Conservation (phyloP, 169 alveolate genomes). For the Cryptosporidium meleagridis region DNA sequence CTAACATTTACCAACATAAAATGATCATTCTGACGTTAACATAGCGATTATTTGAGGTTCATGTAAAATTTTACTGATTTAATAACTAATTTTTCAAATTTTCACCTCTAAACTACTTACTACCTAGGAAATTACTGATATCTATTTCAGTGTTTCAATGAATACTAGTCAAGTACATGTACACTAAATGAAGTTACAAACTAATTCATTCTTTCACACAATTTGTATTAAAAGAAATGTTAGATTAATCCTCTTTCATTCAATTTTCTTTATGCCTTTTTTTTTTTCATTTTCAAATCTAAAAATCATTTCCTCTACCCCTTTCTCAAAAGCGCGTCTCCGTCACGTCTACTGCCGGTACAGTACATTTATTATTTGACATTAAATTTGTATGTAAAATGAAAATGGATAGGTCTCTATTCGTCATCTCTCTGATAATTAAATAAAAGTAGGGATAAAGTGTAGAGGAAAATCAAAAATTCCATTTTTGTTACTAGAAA, state of each 20-base stretch:
- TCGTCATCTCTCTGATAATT: constrained; percentile 11
- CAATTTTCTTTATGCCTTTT: too few relatives aligned
- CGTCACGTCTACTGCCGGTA: constrained; percentile 26
- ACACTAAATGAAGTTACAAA: not conserved
- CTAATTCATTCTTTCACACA: not conserved
- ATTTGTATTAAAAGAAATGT: not conserved
- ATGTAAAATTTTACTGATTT: not conserved
- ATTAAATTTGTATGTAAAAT: constrained; percentile 16
- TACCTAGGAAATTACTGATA: not conserved
- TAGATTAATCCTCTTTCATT: not conserved
- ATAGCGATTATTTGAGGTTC: not conserved
- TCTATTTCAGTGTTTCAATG: not conserved
- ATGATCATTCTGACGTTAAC: not conserved
- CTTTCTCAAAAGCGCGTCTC: constrained; percentile 14
- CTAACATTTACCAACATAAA: not conserved
- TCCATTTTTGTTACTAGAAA: not conserved
- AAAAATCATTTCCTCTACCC: not conserved
- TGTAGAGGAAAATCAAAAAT: not conserved
- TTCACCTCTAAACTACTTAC: too few relatives aligned
- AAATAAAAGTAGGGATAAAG: not conserved
- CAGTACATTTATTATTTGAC: constrained; percentile 5
- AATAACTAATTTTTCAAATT: not conserved
- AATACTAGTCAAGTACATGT: not conserved
- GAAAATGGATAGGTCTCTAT: constrained; percentile 30
- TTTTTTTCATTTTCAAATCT: not conserved